Percentiles rank a stretch among this genome's conserved stretches.
Evolutionary conservation across 768 basidiomycete genomes (phyloP).

Genomic region (Tylopilus plumbeoviolaceoides): DNA sequence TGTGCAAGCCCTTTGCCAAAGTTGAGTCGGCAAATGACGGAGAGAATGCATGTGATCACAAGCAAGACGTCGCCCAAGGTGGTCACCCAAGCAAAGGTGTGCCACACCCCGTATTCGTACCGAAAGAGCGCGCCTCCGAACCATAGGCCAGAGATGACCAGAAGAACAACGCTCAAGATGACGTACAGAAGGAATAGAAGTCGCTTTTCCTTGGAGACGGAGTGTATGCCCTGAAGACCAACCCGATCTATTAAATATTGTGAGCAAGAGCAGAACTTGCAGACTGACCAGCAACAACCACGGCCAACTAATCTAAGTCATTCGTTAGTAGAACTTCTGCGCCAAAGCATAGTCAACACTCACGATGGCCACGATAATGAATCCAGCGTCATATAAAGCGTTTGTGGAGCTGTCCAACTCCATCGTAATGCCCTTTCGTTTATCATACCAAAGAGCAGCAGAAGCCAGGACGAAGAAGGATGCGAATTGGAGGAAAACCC

Average conservation of each 20-base stretch:
- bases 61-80: conserved; percentile 38
- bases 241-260: background rate
- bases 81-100: conserved; percentile 47
- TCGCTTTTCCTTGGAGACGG: conserved; percentile 43
- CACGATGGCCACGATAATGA: conserved; percentile 40
- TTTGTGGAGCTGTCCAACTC: conserved; percentile 30
- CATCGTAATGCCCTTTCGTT: conserved; percentile 37
- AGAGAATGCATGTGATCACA: conserved; percentile 39
- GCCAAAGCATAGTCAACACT: conserved; percentile 12
- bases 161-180: conserved; percentile 34
- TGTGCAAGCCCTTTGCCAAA: conserved; percentile 54
- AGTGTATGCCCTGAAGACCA: conserved; percentile 42
- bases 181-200: conserved; percentile 38
- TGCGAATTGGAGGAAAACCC: conserved; percentile 44
- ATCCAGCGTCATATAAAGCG: conserved; percentile 38
- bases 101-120: conserved; percentile 33
- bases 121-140: conserved; percentile 37
- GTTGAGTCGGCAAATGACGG: conserved; percentile 46
- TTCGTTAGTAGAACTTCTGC: background rate
- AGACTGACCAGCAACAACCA: conserved; percentile 44
- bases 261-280: background rate
- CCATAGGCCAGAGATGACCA: conserved; percentile 38
- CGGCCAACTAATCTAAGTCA: conserved; percentile 37
- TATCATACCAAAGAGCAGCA: conserved; percentile 47
- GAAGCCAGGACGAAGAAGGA: conserved; percentile 48